A percentile compares a stretch with the other conserved stretches of the same genome.
These are phyloP conservation scores for Artomyces pyxidatus DNA, from an alignment of 768 basidiomycete species.

Conservation along the genomic window DNA sequence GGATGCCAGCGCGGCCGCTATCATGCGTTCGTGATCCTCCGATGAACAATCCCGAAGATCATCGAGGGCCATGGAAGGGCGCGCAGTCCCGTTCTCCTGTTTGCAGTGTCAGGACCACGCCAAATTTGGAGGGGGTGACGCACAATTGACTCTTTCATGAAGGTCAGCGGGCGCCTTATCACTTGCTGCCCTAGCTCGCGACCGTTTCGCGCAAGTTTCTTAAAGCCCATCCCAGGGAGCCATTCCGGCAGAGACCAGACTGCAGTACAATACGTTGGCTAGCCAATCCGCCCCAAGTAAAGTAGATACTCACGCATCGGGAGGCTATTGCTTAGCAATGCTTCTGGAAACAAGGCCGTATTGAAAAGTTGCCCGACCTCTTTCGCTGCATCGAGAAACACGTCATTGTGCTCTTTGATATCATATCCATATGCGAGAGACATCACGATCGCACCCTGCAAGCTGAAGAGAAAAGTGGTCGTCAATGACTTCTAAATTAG, in stretches of 20 bases:
- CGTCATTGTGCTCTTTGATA: not conserved
- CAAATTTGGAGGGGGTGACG: not conserved
- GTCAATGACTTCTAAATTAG: too few species aligned
- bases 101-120: too few species aligned
- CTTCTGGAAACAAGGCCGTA: not conserved
- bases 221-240: slow-evolving; percentile 5
- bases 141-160: not conserved
- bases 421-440: slow-evolving; percentile 9
- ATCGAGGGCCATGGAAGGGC: not conserved
- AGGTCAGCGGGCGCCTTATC: too few species aligned
- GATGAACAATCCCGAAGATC: not conserved
- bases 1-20: not conserved
- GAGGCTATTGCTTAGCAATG: slow-evolving; percentile 2
- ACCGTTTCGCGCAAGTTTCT: slow-evolving; percentile 7
- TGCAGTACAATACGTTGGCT: too few species aligned
- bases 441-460: not conserved
- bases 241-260: slow-evolving; percentile 4
- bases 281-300: too few species aligned
- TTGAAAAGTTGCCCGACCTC: not conserved
- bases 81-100: not conserved
- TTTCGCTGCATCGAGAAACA: not conserved
- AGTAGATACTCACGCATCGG: not conserved
- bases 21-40: not conserved
- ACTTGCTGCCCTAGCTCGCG: too few species aligned
- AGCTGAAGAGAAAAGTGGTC: too few species aligned